phyloP scores from a whole-genome alignment of 768 basidiomycete genomes.

The Mycena galopus region DNA sequence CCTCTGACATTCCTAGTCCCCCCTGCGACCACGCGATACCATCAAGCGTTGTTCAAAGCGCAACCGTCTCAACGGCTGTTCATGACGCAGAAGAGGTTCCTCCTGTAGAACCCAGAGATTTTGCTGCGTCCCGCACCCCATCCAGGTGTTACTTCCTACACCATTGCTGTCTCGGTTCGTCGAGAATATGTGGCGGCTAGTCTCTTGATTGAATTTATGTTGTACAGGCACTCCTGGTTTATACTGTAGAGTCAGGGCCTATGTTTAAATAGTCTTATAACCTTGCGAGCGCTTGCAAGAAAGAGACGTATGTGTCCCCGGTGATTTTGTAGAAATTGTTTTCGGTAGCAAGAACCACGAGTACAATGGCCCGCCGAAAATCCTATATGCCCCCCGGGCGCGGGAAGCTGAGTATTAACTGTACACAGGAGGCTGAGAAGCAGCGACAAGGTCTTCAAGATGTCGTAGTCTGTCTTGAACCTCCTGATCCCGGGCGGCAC shows the following conservation, averaged over 20 bases:
- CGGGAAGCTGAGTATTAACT: neutral
- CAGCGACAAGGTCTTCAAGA: neutral
- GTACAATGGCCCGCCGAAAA: too few relatives aligned
- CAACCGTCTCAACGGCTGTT: neutral
- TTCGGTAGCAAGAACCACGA: too few relatives aligned
- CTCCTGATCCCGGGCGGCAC: neutral
- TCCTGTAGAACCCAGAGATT: neutral
- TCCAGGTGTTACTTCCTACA: neutral
- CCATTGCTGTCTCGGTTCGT: neutral
- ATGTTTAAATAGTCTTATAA: too few relatives aligned
- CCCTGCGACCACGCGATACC: neutral
- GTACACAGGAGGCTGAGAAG: neutral
- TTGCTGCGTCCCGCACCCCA: neutral
- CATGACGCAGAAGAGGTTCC: neutral
- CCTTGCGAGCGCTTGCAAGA: too few relatives aligned
- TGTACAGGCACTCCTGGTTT: too few relatives aligned
- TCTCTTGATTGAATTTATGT: neutral
- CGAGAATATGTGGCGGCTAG: neutral
- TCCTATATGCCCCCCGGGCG: too few relatives aligned
- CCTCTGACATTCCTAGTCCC: neutral
- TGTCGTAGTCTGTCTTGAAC: neutral
- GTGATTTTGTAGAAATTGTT: too few relatives aligned
- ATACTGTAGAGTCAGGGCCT: too few relatives aligned
- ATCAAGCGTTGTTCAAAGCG: neutral
- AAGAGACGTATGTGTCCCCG: too few relatives aligned